Evolutionary conservation across 345 rosid species (phyloP).

Genomic region (Sonneratia caseolaris): DNA sequence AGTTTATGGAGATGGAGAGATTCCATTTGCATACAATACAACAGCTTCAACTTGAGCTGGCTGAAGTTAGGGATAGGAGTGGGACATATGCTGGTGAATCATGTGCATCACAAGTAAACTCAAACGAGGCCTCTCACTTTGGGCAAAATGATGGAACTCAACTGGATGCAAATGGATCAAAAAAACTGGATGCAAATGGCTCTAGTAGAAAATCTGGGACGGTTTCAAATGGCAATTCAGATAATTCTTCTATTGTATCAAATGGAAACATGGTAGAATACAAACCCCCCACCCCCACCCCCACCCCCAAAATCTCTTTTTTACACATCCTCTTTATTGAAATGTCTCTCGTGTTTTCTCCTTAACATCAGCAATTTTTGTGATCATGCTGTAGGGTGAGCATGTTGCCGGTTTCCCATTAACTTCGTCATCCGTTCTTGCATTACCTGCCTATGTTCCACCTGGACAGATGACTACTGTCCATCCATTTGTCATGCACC

Average conservation of each 20-base stretch:
- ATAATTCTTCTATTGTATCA: slow-evolving; percentile 35
- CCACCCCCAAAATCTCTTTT: not conserved
- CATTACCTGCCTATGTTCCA: slow-evolving; percentile 58
- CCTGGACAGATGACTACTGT: slow-evolving; percentile 68
- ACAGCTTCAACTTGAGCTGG: slow-evolving; percentile 80
- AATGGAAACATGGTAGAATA: slow-evolving; percentile 47
- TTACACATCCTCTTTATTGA: not conserved
- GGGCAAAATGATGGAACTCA: slow-evolving; percentile 46
- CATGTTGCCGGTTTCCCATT: slow-evolving; percentile 40
- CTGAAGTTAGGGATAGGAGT: slow-evolving; percentile 60
- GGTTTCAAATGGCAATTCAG: slow-evolving; percentile 44
- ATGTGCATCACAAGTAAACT: slow-evolving; percentile 32
- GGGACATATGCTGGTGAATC: slow-evolving; percentile 53
- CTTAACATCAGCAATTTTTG: not conserved
- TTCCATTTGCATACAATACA: slow-evolving; percentile 69
- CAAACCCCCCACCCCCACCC: no score
- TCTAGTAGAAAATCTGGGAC: slow-evolving; percentile 22
- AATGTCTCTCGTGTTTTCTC: not conserved
- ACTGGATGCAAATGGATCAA: slow-evolving; percentile 31
- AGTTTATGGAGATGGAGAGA: slow-evolving; percentile 92
- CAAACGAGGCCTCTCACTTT: slow-evolving; percentile 42
- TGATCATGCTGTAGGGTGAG: slow-evolving; percentile 24
- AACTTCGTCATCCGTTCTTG: slow-evolving; percentile 50
- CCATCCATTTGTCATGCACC: slow-evolving; percentile 72
- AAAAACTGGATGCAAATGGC: slow-evolving; percentile 37